A percentile compares a stretch with the other conserved stretches of the same genome.
phyloP scores from a whole-genome alignment of 2,329 filamentous ascomycete genomes.

The Myriosclerotinia scirpicola region DNA sequence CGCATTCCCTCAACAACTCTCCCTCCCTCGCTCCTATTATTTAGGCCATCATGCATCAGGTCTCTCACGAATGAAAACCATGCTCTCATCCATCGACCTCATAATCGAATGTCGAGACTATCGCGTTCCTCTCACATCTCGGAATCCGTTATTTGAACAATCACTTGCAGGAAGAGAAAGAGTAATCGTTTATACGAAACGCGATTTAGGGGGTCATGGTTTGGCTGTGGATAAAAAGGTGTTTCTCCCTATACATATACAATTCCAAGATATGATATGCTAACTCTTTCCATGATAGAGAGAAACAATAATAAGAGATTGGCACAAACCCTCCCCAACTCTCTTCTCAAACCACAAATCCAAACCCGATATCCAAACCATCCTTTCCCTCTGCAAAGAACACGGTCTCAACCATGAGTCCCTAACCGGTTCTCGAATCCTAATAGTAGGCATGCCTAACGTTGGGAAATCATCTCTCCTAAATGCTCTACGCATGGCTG shows the following conservation, averaged over 20 bases:
- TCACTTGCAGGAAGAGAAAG: slow-evolving; percentile 70
- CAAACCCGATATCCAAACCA: slow-evolving; percentile 45
- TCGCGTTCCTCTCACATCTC: slow-evolving; percentile 81
- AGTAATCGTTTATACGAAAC: slow-evolving; percentile 88
- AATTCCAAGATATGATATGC: slow-evolving; percentile 18
- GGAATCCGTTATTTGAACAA: slow-evolving; percentile 86
- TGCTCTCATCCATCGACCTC: slow-evolving; percentile 78
- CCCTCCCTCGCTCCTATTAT: slow-evolving; percentile 87
- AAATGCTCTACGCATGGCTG: slow-evolving; percentile 74
- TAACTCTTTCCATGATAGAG: slow-evolving; percentile 38
- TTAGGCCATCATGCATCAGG: slow-evolving; percentile 88
- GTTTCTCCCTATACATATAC: neutral
- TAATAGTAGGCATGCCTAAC: slow-evolving; percentile 97
- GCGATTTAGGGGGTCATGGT: slow-evolving; percentile 63
- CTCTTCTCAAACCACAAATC: slow-evolving; percentile 54
- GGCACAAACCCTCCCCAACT: slow-evolving; percentile 53
- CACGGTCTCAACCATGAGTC: slow-evolving; percentile 53
- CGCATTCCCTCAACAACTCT: slow-evolving; percentile 68
- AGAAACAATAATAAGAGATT: slow-evolving; percentile 53
- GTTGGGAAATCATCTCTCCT: slow-evolving; percentile 95
- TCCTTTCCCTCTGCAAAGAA: slow-evolving; percentile 51
- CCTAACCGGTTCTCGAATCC: slow-evolving; percentile 77
- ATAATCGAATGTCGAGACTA: slow-evolving; percentile 95
- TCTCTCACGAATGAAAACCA: slow-evolving; percentile 75
- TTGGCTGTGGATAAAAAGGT: slow-evolving; percentile 46